phyloP scores from a whole-genome alignment of 805 yeast genomes.

The Candida patagonica region DNA sequence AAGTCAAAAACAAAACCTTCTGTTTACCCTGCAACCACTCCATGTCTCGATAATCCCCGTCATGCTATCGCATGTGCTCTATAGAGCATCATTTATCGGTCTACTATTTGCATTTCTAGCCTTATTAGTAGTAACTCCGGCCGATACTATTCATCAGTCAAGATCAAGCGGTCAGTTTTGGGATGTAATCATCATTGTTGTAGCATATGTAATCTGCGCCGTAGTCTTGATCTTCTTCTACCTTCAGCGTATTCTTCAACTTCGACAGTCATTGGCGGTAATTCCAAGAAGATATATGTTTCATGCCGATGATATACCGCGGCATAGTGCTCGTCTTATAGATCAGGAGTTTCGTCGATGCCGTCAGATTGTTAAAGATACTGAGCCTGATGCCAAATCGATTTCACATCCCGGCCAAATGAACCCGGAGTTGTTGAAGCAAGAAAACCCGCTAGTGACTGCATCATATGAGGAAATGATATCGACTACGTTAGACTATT shows the following conservation, averaged over 20 bases:
- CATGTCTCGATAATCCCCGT: too few relatives aligned
- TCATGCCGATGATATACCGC: conserved; percentile 50
- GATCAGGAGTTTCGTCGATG: conserved; percentile 35
- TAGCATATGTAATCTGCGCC: conserved; percentile 56
- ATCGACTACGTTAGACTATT: conserved; percentile 22
- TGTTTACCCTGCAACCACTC: too few relatives aligned
- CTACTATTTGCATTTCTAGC: conserved; percentile 34
- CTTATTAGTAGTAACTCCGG: conserved; percentile 62
- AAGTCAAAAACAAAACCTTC: too few relatives aligned
- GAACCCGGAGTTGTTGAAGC: conserved; percentile 28
- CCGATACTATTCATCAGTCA: conserved; percentile 64
- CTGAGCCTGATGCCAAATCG: conserved; percentile 33
- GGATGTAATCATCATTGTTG: conserved; percentile 72
- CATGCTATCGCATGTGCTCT: conserved; percentile 13
- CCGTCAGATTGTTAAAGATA: conserved; percentile 31
- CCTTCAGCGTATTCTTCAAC: conserved; percentile 49
- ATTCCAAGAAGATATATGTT: conserved; percentile 78
- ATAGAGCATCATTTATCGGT: conserved; percentile 24
- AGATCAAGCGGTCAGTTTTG: conserved; percentile 57
- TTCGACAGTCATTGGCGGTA: conserved; percentile 53
- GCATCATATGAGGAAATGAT: conserved; percentile 22
- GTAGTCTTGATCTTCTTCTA: conserved; percentile 42
- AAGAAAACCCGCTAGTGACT: conserved; percentile 15
- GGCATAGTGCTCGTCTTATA: conserved; percentile 34
- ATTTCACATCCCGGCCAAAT: conserved; percentile 44